Conservation (phyloP, 495 filamentous ascomycete species). For the Aspergillus saccharolyticus region DNA sequence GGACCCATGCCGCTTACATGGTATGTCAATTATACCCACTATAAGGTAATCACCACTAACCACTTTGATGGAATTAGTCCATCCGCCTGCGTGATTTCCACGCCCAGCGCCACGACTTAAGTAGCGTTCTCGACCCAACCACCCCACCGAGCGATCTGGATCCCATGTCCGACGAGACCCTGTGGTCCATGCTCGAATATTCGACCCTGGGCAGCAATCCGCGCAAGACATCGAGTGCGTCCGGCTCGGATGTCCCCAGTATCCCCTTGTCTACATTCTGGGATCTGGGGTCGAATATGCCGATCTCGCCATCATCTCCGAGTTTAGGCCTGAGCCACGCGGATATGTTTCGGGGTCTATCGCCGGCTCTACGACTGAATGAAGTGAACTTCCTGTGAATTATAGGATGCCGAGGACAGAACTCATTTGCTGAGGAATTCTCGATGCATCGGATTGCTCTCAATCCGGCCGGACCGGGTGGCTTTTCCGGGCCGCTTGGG, state of each 20-base stretch:
- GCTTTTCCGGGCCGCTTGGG: too few relatives aligned
- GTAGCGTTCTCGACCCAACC: slow-evolving; percentile 17
- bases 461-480: too few relatives aligned
- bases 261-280: slow-evolving; percentile 15
- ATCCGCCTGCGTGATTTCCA: slow-evolving; percentile 24
- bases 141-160: slow-evolving; percentile 17
- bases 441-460: too few relatives aligned
- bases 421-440: too few relatives aligned
- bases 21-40: slow-evolving; percentile 3
- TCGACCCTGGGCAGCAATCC: not conserved
- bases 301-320: not conserved
- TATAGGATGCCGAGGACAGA: too few relatives aligned
- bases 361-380: slow-evolving; percentile 17
- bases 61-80: slow-evolving; percentile 8
- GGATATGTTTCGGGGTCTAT: slow-evolving; percentile 10
- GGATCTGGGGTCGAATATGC: slow-evolving; percentile 9
- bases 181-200: slow-evolving; percentile 29
- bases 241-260: slow-evolving; percentile 1
- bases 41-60: not conserved
- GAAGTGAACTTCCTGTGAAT: slow-evolving; percentile 11
- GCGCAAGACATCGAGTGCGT: not conserved
- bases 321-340: slow-evolving; percentile 1
- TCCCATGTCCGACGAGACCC: slow-evolving; percentile 7
- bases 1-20: slow-evolving; percentile 24
- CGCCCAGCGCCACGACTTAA: slow-evolving; percentile 12